Evolutionary conservation across 2,329 filamentous ascomycete species (phyloP).

Genomic region (Epichloe uncinata): DNA sequence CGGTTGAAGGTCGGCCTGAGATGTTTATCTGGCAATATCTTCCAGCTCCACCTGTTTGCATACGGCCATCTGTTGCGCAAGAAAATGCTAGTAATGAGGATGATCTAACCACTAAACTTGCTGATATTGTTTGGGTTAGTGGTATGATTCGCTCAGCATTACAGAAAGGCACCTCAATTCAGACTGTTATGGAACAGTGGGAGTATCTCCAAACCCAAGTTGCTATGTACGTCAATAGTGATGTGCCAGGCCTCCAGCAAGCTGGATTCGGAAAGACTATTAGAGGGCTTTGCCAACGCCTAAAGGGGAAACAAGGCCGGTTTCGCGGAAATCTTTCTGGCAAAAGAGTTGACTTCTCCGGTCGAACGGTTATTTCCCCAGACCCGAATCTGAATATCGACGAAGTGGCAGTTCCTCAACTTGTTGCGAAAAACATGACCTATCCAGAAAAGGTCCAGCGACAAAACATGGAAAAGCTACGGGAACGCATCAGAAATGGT

Average conservation of each 20-base stretch:
- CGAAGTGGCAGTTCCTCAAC: constrained; percentile 78
- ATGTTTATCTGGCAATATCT: constrained; percentile 98
- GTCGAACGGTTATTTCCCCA: constrained; percentile 95
- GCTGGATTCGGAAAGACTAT: constrained; percentile 78
- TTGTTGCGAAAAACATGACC: constrained; percentile 93
- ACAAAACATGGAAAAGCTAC: constrained; percentile 75
- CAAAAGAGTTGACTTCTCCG: constrained; percentile 97
- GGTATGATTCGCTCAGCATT: constrained; percentile 74
- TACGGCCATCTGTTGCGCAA: constrained; percentile 85
- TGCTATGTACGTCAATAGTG: constrained; percentile 96
- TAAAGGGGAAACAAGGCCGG: constrained; percentile 95
- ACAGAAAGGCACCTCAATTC: constrained; percentile 68
- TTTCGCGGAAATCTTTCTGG: constrained; percentile 95
- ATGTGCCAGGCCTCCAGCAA: constrained; percentile 84
- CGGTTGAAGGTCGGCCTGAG: constrained; percentile 75
- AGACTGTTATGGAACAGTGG: constrained; percentile 96
- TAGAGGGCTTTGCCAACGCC: constrained; percentile 82
- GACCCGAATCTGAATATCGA: constrained; percentile 91
- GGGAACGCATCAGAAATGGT: constrained; percentile 61
- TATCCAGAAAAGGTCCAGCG: constrained; percentile 82
- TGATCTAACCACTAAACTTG: constrained; percentile 91
- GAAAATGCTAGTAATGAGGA: constrained; percentile 91
- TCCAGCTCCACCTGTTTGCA: constrained; percentile 85
- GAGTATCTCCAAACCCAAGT: constrained; percentile 92
- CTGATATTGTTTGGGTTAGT: constrained; percentile 89